Evolutionary conservation across 305 asterid genomes (phyloP).

Genomic region (Nicotiana rustica): DNA sequence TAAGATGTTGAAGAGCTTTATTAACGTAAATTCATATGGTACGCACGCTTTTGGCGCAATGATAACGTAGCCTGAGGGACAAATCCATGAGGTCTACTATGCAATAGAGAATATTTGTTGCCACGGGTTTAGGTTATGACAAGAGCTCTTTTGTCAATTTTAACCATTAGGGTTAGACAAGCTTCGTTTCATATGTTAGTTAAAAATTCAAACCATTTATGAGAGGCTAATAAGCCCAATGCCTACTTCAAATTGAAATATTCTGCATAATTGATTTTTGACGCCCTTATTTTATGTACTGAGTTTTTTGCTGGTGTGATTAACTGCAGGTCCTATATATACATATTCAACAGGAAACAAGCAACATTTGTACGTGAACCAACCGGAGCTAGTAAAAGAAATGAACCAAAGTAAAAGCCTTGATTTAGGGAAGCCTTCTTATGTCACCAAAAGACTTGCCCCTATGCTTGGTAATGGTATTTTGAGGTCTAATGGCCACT

Average conservation of each 20-base stretch:
- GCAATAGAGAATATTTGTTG: rapidly evolving
- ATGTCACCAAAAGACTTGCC: constrained; percentile 77
- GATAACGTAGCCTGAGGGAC: too few species aligned
- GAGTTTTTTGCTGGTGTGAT: not conserved
- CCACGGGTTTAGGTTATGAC: too few species aligned
- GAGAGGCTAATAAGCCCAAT: too few species aligned
- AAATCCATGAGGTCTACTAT: too few species aligned
- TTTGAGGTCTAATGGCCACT: constrained; percentile 76
- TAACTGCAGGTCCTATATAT: constrained; percentile 61
- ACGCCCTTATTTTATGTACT: not conserved
- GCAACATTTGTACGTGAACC: constrained; percentile 79
- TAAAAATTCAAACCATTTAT: too few species aligned
- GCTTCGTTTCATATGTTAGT: too few species aligned
- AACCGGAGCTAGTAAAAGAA: constrained; percentile 77
- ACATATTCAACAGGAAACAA: constrained; percentile 76
- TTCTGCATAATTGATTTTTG: too few species aligned
- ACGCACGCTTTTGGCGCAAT: rapidly evolving
- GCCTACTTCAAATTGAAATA: too few species aligned
- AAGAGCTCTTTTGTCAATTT: too few species aligned
- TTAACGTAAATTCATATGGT: too few species aligned
- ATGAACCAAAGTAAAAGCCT: constrained; percentile 60
- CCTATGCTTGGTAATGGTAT: constrained; percentile 93
- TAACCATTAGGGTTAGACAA: too few species aligned
- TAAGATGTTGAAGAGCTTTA: too few species aligned
- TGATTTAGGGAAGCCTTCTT: constrained; percentile 76